Evolutionary conservation across 1,139 yeast species (phyloP), one percentile per base, ranked within the genome.

Genomic region (Maudiozyma humilis): DNA sequence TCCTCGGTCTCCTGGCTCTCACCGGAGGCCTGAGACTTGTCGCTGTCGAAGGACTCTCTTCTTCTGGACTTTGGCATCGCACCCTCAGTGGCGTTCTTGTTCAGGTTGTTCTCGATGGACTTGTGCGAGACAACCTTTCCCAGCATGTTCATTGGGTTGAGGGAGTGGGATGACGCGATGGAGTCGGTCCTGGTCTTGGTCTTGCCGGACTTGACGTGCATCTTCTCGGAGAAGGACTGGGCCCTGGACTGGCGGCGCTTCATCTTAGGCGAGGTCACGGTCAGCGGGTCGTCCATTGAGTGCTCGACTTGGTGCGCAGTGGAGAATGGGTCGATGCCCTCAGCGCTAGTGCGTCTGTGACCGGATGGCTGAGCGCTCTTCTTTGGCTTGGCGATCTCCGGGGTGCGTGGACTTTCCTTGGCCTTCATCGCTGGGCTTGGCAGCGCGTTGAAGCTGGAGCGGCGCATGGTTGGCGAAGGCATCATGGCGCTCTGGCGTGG

Each of bases 1-100:
- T 89, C 96, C 60, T 89, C 97, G 0, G 96, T 87, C 60, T 84
- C 94, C 56, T 82, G 87, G 1, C 87, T 79, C 18, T 79, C 75
- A 51, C 87, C 71, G 10, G 85, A 79, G 1, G 80, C 85, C 54
- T 78, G 84, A 2, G 89, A 82, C 54, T 76, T 83, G 51, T 82
- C 89, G 50, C 79, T 74, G 55, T 79, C 86, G 57, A 59, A 58
- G 3, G 70, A 66, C 2, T 65, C 62, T 41, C 66, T 57, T 20
- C 51, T 49, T 37, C 52, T 51, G 41, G 41, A 31, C 17, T 25
- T 41, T 16, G 40, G 37, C 8, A 17, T 25, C 2, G 39, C 34
- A 12, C 34, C 27, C 14, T 23, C 30, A 10, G 35, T 35, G 4
- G 15, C 27, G 23, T 35, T 38, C 12, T 40, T 36, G 3, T n/a